Conservation (phyloP, 2,329 filamentous ascomycete species). For the Piedraia hortae region DNA sequence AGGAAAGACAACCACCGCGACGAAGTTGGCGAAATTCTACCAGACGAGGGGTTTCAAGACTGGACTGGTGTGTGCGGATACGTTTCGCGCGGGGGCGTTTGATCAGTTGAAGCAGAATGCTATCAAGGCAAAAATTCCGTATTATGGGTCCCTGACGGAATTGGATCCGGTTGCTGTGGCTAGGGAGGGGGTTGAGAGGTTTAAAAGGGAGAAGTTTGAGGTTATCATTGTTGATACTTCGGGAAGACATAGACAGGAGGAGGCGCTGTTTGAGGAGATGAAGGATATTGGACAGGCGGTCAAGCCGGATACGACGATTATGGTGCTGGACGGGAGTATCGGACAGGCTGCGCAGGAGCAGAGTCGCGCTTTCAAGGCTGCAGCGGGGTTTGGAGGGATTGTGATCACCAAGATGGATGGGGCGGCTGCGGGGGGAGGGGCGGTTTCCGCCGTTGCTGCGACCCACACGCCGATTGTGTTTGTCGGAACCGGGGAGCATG, state of each 20-base stretch:
- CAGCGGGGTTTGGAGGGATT: constrained; percentile 88
- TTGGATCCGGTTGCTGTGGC: constrained; percentile 87
- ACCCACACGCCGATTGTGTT: constrained; percentile 95
- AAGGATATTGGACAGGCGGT: constrained; percentile 82
- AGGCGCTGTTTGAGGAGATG: constrained; percentile 92
- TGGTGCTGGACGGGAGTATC: constrained; percentile 90
- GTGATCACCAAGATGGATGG: constrained; percentile 98
- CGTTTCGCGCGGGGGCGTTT: constrained; percentile 92
- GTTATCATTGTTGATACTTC: constrained; percentile 97
- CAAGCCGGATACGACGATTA: constrained; percentile 83
- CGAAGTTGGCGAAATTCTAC: constrained; percentile 86
- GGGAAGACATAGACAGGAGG: constrained; percentile 80
- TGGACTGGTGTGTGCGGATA: constrained; percentile 89
- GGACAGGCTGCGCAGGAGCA: constrained; percentile 89
- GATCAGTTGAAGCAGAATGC: constrained; percentile 98
- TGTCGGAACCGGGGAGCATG: constrained; percentile 90
- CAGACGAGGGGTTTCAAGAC: constrained; percentile 77
- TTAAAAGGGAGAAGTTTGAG: constrained; percentile 96
- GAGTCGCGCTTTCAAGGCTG: constrained; percentile 88
- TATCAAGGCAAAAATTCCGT: constrained; percentile 95
- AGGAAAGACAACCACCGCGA: constrained; percentile 95
- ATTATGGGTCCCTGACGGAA: constrained; percentile 89
- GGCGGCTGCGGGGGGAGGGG: constrained; percentile 80
- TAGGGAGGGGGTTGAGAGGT: constrained; percentile 87
- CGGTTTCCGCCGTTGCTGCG: constrained; percentile 87